Percentiles rank a stretch among this genome's conserved stretches.
phyloP scores from a whole-genome alignment of 2,329 filamentous ascomycete genomes.

The Botrytis galanthina region DNA sequence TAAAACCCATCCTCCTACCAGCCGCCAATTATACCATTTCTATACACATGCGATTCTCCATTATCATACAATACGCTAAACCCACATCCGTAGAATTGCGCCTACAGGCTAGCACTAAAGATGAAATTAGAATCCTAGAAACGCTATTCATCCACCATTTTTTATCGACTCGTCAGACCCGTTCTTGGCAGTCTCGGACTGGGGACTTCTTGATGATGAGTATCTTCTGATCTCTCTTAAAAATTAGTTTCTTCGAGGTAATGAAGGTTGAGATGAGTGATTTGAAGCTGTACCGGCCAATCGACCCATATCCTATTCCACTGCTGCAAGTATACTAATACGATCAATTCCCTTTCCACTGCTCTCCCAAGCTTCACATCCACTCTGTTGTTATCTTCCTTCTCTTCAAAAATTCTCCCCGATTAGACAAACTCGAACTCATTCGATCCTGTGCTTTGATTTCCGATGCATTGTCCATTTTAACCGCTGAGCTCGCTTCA shows the following conservation, averaged over 20 bases:
- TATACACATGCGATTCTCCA: not conserved
- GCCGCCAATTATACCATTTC: not conserved
- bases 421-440: not conserved
- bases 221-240: not conserved
- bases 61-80: not conserved
- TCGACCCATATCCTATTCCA: not conserved
- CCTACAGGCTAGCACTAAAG: not conserved
- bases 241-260: not conserved
- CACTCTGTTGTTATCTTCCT: not conserved
- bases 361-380: not conserved
- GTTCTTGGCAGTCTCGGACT: not conserved
- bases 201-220: not conserved
- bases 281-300: not conserved
- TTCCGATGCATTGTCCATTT: accelerated
- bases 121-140: not conserved
- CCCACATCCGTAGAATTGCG: not conserved
- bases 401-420: not conserved
- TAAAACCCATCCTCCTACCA: not conserved
- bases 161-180: not conserved
- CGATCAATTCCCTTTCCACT: not conserved
- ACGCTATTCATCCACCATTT: not conserved
- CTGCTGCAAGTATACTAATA: not conserved
- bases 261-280: not conserved
- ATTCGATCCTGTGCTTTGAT: not conserved
- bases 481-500: not conserved